These are phyloP conservation scores for Aureobasidium uvarum DNA, from an alignment of 2,329 filamentous ascomycete genomes.

Conservation along the genomic window DNA sequence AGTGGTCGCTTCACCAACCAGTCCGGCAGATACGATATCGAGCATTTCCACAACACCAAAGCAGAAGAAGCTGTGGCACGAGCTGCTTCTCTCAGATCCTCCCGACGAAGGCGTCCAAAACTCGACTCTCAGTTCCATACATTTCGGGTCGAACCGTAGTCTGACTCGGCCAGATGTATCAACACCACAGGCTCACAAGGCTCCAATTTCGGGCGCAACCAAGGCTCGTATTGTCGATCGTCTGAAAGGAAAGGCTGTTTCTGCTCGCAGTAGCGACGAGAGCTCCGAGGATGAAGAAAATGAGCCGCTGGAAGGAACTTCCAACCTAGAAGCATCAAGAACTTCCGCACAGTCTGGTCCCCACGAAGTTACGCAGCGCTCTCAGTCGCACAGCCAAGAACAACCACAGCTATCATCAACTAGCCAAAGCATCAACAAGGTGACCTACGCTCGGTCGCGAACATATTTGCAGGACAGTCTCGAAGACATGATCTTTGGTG, in stretches of 20 bases:
- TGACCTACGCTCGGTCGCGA: conserved; percentile 60
- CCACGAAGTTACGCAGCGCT: not conserved
- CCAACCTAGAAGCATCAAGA: not conserved
- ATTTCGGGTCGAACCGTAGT: not conserved
- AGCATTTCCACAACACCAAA: conserved; percentile 34
- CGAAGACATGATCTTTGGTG: conserved; percentile 39
- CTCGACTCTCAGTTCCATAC: not conserved
- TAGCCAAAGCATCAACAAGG: conserved; percentile 39
- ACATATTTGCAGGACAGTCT: conserved; percentile 57
- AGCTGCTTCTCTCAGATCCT: conserved; percentile 31
- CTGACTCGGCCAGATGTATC: not conserved
- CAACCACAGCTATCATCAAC: not conserved
- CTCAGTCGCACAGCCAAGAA: conserved; percentile 2
- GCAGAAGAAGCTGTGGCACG: conserved; percentile 37
- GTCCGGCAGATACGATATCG: conserved; percentile 12
- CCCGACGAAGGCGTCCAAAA: not conserved
- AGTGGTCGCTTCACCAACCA: not conserved
- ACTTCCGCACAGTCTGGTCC: not conserved
- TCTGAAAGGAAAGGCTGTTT: conserved; percentile 35
- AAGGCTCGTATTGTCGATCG: conserved; percentile 38
- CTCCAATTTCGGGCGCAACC: too few relatives aligned
- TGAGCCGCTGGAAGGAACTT: not conserved
- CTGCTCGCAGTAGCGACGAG: conserved; percentile 29
- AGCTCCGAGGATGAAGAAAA: conserved; percentile 27
- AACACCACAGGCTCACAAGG: not conserved